Percentiles rank a stretch among this genome's conserved stretches.
Evolutionary conservation across 345 rosid species (phyloP).

Genomic region (Eutrema japonicum): DNA sequence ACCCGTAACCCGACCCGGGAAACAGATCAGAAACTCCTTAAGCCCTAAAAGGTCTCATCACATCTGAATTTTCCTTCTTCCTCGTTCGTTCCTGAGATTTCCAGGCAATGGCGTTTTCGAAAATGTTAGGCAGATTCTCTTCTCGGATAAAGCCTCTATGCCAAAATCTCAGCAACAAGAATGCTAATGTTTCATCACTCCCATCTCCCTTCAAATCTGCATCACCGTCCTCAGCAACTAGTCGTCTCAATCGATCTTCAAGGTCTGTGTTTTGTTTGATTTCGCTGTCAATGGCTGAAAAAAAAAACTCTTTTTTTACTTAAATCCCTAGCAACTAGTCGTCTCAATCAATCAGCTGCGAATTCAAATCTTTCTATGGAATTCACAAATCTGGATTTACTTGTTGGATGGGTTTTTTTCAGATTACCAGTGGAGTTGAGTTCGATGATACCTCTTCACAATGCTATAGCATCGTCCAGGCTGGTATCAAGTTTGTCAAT

Average conservation of each 20-base stretch:
- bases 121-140: conserved; percentile 41
- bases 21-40: conserved; percentile 1
- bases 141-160: conserved; percentile 51
- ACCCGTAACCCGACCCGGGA: conserved; percentile 39
- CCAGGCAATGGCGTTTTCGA: conserved; percentile 53
- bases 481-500: conserved; percentile 63
- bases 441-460: conserved; percentile 71
- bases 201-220: conserved; percentile 42
- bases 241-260: conserved; percentile 50
- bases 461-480: conserved; percentile 68
- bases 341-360: not conserved
- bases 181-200: conserved; percentile 36
- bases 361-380: not conserved
- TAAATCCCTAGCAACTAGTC: too few species aligned
- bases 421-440: conserved; percentile 73
- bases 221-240: conserved; percentile 44
- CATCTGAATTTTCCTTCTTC: conserved; percentile 7
- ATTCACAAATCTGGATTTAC: not conserved
- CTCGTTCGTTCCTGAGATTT: not conserved
- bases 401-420: not conserved
- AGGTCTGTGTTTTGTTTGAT: not conserved
- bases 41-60: conserved; percentile 18
- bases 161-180: conserved; percentile 44
- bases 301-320: not conserved
- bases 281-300: not conserved